Evolutionary conservation across 306 rosid species (phyloP).

Genomic region (Sechiopsis laciniata): DNA sequence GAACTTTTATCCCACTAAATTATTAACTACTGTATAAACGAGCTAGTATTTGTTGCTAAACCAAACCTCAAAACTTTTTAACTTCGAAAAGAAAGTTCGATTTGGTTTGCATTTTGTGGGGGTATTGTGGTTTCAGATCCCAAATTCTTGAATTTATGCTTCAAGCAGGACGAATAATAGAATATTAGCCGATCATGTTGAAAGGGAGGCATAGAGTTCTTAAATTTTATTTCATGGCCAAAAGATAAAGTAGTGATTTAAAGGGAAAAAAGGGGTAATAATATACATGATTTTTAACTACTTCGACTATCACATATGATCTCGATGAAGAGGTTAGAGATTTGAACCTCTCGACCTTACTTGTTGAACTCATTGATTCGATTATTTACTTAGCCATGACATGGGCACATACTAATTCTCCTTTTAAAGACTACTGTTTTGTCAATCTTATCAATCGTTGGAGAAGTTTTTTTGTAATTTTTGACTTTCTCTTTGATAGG

Average conservation of each 20-base stretch:
- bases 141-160: neutral
- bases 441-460: no score
- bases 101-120: neutral
- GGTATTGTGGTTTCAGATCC: neutral
- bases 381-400: no score
- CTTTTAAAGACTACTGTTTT: no score
- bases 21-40: neutral
- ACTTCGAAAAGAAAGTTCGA: neutral
- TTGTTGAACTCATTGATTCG: no score
- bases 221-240: neutral
- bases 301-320: neutral
- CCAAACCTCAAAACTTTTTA: neutral
- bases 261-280: neutral
- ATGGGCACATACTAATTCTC: no score
- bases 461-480: no score
- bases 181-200: neutral
- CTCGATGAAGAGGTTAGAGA: no score
- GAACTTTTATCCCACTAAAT: neutral
- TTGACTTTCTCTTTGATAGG: no score
- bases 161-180: slow-evolving; percentile 4
- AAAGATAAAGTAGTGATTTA: neutral
- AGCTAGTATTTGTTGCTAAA: neutral
- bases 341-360: no score
- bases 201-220: neutral
- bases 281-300: neutral